Evolutionary conservation across 2,329 filamentous ascomycete genomes (phyloP), one percentile per base, ranked within the genome.

Genomic region (Endocalyx cinctus): DNA sequence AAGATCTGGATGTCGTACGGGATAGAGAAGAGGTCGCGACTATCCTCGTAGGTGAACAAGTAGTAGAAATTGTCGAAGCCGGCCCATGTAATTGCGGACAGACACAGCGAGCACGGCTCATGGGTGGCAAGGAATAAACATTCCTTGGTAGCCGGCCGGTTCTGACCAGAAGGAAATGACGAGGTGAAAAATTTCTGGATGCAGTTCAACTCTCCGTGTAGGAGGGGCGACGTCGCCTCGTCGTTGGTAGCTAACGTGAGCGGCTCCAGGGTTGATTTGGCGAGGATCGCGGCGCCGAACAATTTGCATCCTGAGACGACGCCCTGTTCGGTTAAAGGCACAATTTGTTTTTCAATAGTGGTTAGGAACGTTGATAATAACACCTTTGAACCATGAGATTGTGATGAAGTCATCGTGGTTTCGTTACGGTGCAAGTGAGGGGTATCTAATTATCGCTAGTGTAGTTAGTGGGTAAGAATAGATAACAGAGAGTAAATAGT

Each of bases 191-290:
- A 77, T 19, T 67, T 55, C 45, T 76, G 72, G 53, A 78, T 76
- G 60, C 73, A 77, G 52, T 76, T 73, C 52, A 77, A 74, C 44
- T 78, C 74, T 39, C 73, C 74, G 51, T 77, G 74, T 7, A 77
- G 61, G 4, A 77, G 61, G 2, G 74, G 74, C 5, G 73, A 77
- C 1, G 50, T 51, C 10, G 62, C 62, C 51, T 77, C 73, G 51
- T 77, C 68, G 59, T 78, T 78, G 28, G 71, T 77, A 8, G 72
- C 63, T 5, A 72, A 64, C 0, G 68, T 72, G 11, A 70, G 51
- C 3, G 67, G 59, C 0, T 43, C 27, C 5, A 77, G 63, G 12
- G 48, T 51, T 3, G 52, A 29, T 1, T 65, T 62, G 6, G 61
- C 57, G 4, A 77, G 58, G 38, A 78, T 70, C 8, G 73, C 70